Base-by-base conservation (phyloP, 2,329 filamentous ascomycete genomes). In the Colletotrichum camelliae region DNA sequence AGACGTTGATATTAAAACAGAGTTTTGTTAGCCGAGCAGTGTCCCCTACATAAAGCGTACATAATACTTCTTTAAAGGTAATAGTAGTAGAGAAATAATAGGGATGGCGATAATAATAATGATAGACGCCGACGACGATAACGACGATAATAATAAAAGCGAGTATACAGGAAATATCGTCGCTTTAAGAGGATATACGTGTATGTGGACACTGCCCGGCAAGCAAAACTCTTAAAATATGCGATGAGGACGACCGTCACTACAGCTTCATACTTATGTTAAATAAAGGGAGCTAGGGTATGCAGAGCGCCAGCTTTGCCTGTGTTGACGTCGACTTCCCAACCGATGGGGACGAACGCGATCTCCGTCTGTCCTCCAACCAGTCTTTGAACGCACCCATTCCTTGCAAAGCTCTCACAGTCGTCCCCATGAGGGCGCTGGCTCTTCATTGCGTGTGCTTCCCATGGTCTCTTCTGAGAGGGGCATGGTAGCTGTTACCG, bases 251-350 rank as follows among this genome's bases (percentile, higher is more conserved):
- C 24, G 18, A 18, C n/a, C 18, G 48, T 10, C 48, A 55, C 48
- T 55, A 7, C 10, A 9, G 18, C 21, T 21, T 9, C 7, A 55
- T 18, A 10, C n/a, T 55, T 18, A 55, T 18, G 10, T 18, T 55
- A 8, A 18, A 55, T 10, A 18, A 55, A 21, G n/a, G 18, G 48
- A n/a, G n/a, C n/a, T n/a, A n/a, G n/a, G 48, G 12, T 8, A 55
- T 55, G 18, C 10, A 21, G 9, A 72, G 58, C 3, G 58, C 72
- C 10, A 77, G 78, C 0, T 80, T 80, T 61, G 73, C 67, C 15
- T 74, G 77, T 5, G 57, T 81, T 24, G 80, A 81, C 10, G 58
- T 62, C 21, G 29, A 31, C 13, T 62, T 31, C 33, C 18, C 18
- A 18, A 37, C 15, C 33, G 31, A 33, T 13, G 33, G 31, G 24